Evolutionary conservation across 352 stramenopile species (phyloP), one percentile per base, ranked within the genome.

Genomic region (Phytophthora kernoviae): DNA sequence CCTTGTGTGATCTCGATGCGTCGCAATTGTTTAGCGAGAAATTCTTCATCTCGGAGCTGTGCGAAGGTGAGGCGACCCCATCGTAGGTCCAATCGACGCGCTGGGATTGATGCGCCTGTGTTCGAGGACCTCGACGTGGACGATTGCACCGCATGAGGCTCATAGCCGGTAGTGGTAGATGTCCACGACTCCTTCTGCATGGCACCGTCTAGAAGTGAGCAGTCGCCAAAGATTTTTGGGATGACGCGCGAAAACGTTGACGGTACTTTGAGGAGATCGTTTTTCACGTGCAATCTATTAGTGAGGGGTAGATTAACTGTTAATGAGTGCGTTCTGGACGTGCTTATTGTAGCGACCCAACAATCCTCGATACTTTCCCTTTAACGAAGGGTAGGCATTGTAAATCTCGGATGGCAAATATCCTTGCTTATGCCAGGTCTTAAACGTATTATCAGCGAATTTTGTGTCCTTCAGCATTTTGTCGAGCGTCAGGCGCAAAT

Each of bases 1-100:
- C 63, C 62, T 15, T 76, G 55, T 2, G 61, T 68, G 45, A 75
- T 67, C 58, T 92, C 80, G 44, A 88, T 69, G 2, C 81, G 81
- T 33, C 77, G 75, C 37, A 87, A 45, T 51, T 94, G 81, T 49
- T 90, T 87, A 22, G 57, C 65, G 27, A 94, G 60, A 24, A 92
- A 94, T 40, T 83, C 79, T 20, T 88, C 80, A 43, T 92, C 75
- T 18, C 64, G 62, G 26, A 92, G 67, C 45, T 91, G 82, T 4
- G 76, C 79, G 37, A 89, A 72, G 7, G 65, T 62, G 18, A 94
- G 58, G n/a, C 79, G 73, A n/a, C 73, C 65, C 84, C 84, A 94
- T 7, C 81, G 80, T 54, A 83, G 40, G 58, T 92, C 82, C 18
- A 70, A 53, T n/a, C 84, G 79, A 2, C 58, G 66, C 5, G 33